A percentile compares a stretch with the other conserved stretches of the same genome.
These are phyloP conservation scores for Keqinozyma sinolaborantium DNA, from an alignment of 1,139 yeast genomes.

Conservation along the genomic window DNA sequence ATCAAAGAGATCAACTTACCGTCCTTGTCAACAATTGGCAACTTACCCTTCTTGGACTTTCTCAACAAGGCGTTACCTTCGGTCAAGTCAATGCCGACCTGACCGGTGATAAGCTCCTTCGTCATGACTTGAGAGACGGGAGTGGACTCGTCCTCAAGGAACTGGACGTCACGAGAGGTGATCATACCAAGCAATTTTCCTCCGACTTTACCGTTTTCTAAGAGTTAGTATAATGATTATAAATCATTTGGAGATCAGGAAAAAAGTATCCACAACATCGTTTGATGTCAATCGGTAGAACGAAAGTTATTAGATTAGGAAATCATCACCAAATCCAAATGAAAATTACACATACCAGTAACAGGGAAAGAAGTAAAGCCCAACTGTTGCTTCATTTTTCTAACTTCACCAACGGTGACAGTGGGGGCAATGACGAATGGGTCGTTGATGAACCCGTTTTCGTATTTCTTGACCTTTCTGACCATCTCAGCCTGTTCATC, in stretches of 20 bases:
- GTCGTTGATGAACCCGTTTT: slow-evolving; percentile 94
- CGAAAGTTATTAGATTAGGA: slow-evolving; percentile 82
- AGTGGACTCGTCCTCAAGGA: slow-evolving; percentile 70
- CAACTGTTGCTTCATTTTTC: slow-evolving; percentile 60
- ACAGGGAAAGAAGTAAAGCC: slow-evolving; percentile 99
- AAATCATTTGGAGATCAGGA: slow-evolving; percentile 1
- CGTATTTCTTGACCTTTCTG: slow-evolving; percentile 90
- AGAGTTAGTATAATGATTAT: slow-evolving; percentile 15
- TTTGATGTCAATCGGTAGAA: slow-evolving; percentile 98
- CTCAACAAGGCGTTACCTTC: slow-evolving; percentile 91
- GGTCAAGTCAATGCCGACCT: slow-evolving; percentile 71
- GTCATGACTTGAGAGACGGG: slow-evolving; percentile 84
- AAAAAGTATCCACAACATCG: slow-evolving; percentile 87
- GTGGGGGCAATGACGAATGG: slow-evolving; percentile 83
- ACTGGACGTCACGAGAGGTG: slow-evolving; percentile 96
- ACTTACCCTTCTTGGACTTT: slow-evolving; percentile 93
- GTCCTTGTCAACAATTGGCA: slow-evolving; percentile 80
- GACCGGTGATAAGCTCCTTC: slow-evolving; percentile 78
- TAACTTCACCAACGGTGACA: slow-evolving; percentile 78
- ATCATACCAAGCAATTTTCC: slow-evolving; percentile 93
- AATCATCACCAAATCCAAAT: slow-evolving; percentile 53
- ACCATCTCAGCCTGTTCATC: slow-evolving; percentile 99
- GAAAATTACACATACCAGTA: slow-evolving; percentile 76
- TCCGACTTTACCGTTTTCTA: slow-evolving; percentile 82
- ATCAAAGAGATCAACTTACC: slow-evolving; percentile 83